Percentiles rank a stretch among this genome's conserved stretches.
Evolutionary conservation across 257 asterid genomes (phyloP).

Genomic region (Gardenia jasminoides): DNA sequence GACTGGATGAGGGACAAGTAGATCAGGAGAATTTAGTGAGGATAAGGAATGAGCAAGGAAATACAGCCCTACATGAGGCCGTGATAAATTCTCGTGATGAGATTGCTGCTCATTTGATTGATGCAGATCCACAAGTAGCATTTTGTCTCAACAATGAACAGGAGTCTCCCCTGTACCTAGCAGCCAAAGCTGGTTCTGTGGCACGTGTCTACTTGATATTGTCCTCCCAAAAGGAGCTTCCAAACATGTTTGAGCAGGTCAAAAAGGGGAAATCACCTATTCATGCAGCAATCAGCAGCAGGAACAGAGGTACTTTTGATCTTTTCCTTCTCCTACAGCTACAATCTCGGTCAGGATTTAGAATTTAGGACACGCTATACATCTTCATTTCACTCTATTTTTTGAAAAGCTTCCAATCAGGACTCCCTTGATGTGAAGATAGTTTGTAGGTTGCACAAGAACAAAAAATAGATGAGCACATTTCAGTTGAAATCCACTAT

Average conservation of each 20-base stretch:
- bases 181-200: slow-evolving; percentile 1
- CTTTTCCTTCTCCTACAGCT: not conserved
- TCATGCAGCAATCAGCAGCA: not conserved
- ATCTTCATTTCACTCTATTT: not conserved
- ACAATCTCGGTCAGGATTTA: not conserved
- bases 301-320: not conserved
- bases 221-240: not conserved
- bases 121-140: not conserved
- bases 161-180: not conserved
- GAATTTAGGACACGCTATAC: not conserved
- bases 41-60: not conserved
- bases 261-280: slow-evolving; percentile 1
- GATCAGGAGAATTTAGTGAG: not conserved
- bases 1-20: not conserved
- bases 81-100: not conserved
- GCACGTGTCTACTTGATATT: not conserved
- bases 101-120: not conserved
- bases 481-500: too few relatives aligned
- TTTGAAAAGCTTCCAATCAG: too few relatives aligned
- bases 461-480: too few relatives aligned
- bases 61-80: slow-evolving; percentile 8
- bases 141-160: not conserved
- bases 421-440: too few relatives aligned
- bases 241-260: not conserved
- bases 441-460: too few relatives aligned